phyloP scores from a whole-genome alignment of 768 basidiomycete species.

The Hypholoma sublateritium region DNA sequence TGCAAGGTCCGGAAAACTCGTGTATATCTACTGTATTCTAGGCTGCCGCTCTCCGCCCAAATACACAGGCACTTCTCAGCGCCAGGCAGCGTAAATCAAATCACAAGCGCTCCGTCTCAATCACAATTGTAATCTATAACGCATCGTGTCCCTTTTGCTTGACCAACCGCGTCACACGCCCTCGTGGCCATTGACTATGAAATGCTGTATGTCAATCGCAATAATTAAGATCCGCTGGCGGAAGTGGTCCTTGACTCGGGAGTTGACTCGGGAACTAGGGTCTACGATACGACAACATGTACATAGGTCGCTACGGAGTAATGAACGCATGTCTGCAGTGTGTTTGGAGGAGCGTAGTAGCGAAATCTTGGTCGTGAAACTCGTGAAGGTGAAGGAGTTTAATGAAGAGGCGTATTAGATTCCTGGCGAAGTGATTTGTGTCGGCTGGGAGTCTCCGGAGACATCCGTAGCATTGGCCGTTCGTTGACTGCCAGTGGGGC shows the following conservation, averaged over 20 bases:
- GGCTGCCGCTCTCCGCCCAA: too few relatives aligned
- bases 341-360: neutral
- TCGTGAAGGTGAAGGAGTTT: neutral
- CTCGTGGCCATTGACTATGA: neutral
- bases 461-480: neutral
- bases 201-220: neutral
- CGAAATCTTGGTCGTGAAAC: neutral
- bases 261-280: conserved; percentile 5
- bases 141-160: too few relatives aligned
- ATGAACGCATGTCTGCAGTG: neutral
- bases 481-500: neutral
- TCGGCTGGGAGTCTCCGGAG: neutral
- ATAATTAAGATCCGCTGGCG: neutral
- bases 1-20: too few relatives aligned
- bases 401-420: neutral
- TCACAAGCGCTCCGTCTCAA: too few relatives aligned
- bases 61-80: too few relatives aligned
- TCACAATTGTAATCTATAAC: too few relatives aligned
- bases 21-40: too few relatives aligned
- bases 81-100: too few relatives aligned
- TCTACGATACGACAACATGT: neutral
- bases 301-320: neutral
- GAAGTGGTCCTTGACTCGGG: neutral
- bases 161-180: too few relatives aligned
- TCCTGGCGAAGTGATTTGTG: neutral